A percentile compares a stretch with the other conserved stretches of the same genome.
phyloP scores from a whole-genome alignment of 768 basidiomycete species.

The Termitomyces sp. region DNA sequence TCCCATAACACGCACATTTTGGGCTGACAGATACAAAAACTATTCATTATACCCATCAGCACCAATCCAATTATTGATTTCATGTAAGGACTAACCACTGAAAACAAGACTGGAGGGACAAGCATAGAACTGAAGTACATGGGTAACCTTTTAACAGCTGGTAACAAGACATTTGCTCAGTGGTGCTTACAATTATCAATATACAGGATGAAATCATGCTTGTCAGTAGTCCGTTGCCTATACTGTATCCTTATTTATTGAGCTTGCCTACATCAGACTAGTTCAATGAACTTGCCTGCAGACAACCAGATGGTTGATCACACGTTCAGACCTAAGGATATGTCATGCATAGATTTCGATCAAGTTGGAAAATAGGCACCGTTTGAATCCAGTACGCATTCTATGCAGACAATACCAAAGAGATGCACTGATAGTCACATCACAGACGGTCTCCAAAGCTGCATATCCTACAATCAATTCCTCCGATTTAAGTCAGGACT shows the following conservation, averaged over 20 bases:
- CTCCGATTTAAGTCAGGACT: not conserved
- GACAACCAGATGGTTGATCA: not conserved
- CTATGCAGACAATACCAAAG: not conserved
- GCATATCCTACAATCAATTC: not conserved
- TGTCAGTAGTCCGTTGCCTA: not conserved
- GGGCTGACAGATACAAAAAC: not conserved
- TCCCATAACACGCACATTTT: not conserved
- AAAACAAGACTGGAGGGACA: not conserved
- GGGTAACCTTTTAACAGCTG: not conserved
- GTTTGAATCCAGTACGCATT: too few species aligned
- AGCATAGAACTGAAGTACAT: not conserved
- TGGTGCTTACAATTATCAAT: not conserved
- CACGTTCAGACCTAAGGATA: not conserved
- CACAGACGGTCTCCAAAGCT: not conserved
- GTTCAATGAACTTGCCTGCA: not conserved
- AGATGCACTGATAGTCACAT: not conserved
- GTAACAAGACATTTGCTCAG: not conserved
- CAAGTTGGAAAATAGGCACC: too few species aligned
- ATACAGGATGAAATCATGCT: not conserved
- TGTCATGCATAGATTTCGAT: too few species aligned
- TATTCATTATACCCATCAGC: not conserved
- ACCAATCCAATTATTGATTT: not conserved
- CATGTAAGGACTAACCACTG: not conserved
- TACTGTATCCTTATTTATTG: not conserved
- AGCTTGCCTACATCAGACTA: too few species aligned